Conservation (phyloP, 371 early-diverging fungal species). For the Syncephalastrum monosporum region DNA sequence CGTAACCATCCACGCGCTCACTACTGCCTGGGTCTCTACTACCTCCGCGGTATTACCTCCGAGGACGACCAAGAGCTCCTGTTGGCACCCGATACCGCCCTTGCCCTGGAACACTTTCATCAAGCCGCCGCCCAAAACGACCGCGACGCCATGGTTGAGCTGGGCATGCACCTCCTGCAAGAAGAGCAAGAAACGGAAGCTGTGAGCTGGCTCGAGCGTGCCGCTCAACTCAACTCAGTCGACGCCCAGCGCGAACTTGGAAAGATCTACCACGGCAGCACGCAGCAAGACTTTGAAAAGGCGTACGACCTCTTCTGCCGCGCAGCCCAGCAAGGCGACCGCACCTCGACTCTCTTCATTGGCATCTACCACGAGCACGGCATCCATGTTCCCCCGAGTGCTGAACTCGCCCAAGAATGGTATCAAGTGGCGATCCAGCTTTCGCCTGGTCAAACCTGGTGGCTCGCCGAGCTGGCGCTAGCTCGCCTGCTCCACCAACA, state of each 20-base stretch:
- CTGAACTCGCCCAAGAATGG: conserved; percentile 32
- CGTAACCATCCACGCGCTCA: conserved; percentile 33
- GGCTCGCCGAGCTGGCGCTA: conserved; percentile 42
- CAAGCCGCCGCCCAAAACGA: conserved; percentile 35
- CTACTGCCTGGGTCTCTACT: conserved; percentile 34
- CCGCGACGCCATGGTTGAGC: conserved; percentile 37
- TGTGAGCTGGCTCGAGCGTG: conserved; percentile 24
- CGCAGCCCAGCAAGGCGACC: conserved; percentile 34
- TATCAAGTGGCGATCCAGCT: conserved; percentile 33
- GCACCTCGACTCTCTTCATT: conserved; percentile 37
- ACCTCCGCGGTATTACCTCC: conserved; percentile 27
- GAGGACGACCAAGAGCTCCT: conserved; percentile 6
- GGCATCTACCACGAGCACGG: conserved; percentile 48
- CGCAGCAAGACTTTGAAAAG: conserved; percentile 40
- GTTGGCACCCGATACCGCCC: conserved; percentile 9
- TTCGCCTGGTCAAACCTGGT: conserved; percentile 17
- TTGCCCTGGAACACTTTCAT: conserved; percentile 33
- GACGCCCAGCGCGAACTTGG: conserved; percentile 46
- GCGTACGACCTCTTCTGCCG: conserved; percentile 44
- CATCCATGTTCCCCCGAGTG: conserved; percentile 38
- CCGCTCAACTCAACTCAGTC: conserved; percentile 34
- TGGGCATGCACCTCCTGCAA: conserved; percentile 25
- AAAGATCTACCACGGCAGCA: conserved; percentile 33
- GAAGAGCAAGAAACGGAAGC: conserved; percentile 18
- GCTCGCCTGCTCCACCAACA: conserved; percentile 40